Conservation (phyloP, 148 eudicot species). For the Euryodendron excelsum region DNA sequence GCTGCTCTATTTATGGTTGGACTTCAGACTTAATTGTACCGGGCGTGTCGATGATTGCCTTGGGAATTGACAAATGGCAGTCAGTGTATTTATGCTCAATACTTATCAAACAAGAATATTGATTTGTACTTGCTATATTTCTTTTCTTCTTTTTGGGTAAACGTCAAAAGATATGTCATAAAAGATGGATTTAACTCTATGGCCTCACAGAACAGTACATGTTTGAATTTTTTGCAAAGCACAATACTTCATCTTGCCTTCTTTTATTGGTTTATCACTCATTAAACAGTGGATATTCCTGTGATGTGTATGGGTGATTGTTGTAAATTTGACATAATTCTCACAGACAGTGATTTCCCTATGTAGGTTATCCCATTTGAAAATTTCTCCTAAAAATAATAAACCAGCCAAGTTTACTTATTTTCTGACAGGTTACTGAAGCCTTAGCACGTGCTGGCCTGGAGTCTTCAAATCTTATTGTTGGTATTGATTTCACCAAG, state of each 20-base stretch:
- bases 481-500: conserved; percentile 65
- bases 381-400: background rate
- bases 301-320: background rate
- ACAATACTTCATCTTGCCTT: background rate
- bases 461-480: conserved; percentile 58
- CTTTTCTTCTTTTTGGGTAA: background rate
- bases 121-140: background rate
- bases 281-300: background rate
- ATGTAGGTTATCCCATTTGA: background rate
- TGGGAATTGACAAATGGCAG: background rate
- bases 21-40: background rate
- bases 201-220: background rate
- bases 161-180: background rate
- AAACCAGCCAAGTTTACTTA: background rate
- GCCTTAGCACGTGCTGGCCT: conserved; percentile 59
- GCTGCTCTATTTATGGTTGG: background rate
- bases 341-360: background rate
- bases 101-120: background rate
- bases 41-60: background rate
- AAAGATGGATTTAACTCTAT: background rate
- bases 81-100: too few relatives aligned
- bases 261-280: background rate
- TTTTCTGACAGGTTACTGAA: conserved; percentile 42
- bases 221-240: background rate
- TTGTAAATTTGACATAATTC: background rate